A percentile compares a stretch with the other conserved stretches of the same genome.
Conservation (phyloP, 164 flowering plant genomes). For the Dillenia turbinata region DNA sequence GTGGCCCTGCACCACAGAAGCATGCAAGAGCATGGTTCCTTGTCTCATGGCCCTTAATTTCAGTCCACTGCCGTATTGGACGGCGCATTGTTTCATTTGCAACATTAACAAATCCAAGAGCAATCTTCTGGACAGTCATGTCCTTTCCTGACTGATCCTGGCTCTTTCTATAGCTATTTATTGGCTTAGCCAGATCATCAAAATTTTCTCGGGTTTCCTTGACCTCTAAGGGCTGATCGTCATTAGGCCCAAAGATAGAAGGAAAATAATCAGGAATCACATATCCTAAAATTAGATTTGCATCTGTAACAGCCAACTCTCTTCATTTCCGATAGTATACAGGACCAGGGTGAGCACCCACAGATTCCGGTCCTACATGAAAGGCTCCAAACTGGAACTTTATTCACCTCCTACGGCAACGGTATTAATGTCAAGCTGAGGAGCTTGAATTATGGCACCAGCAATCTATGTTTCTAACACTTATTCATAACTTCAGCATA, state of each 20-base stretch:
- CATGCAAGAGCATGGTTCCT: conserved; percentile 94
- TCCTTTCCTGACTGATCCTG: conserved; percentile 69
- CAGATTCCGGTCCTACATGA: conserved; percentile 95
- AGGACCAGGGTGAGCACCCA: conserved; percentile 99
- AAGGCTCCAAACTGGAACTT: conserved; percentile 95
- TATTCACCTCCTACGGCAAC: conserved; percentile 99
- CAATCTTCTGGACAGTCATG: conserved; percentile 93
- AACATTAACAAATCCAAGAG: conserved; percentile 88
- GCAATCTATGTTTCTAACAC: conserved; percentile 92
- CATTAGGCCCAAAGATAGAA: conserved; percentile 86
- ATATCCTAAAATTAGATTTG: conserved; percentile 82
- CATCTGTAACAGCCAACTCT: conserved; percentile 93
- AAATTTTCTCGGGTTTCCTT: conserved; percentile 67
- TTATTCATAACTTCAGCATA: conserved; percentile 94
- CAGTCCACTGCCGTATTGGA: conserved; percentile 92
- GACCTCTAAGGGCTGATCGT: conserved; percentile 80
- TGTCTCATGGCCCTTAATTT: conserved; percentile 99
- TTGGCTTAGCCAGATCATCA: conserved; percentile 60
- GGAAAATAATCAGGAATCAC: conserved; percentile 93
- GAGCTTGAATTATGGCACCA: conserved; percentile 96
- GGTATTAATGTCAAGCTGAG: conserved; percentile 95
- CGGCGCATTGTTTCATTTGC: conserved; percentile 99
- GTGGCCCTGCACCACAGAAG: conserved; percentile 99
- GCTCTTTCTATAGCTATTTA: conserved; percentile 68
- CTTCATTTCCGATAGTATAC: conserved; percentile 98